Base-by-base conservation (phyloP, 129 eudicot species). In the Mikania micrantha region DNA sequence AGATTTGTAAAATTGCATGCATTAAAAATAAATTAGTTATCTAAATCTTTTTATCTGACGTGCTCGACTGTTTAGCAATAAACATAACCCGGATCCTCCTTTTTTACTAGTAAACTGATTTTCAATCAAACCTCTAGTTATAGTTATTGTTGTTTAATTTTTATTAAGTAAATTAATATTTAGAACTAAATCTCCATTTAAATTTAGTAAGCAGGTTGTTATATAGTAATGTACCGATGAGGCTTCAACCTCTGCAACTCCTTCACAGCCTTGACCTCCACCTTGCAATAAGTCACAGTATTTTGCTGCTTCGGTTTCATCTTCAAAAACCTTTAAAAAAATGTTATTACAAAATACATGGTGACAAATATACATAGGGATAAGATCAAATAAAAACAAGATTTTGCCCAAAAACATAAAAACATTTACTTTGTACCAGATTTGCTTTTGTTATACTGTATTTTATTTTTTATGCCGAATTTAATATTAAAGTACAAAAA, bases 221-320 rank as follows among this genome's bases (percentile, higher is more conserved):
- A 25, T 27, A 13, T 56, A 27, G 34, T 27, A 27, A 10, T 12
- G 69, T 83, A 94, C 99, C 32, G 88, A 86, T 60, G 99, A 90
- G 41, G 99, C 96, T 66, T 94, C 99, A 69, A 94, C 85, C 75
- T 94, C 99, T 31, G 95, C 95, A 53, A 94, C 93, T 29, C 99
- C 99, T 89, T 94, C 97, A 67, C 99, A 94, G 0, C 81, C 93
- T 84, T 88, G 95, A 54, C 95, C 98, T 66, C 98, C 96, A 54
- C 99, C 99, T 81, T 93, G 95, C 45, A 94, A 80, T 69, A 94
- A 74, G 60, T 87, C 97, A 71, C 99, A 94, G 69, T 94, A 94
- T 74, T 74, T 94, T 60, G 86, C 88, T 56, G 99, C 99, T 75
- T 94, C 99, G 3, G 83, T 90, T 81, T 80, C 85, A 49, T 94